These are phyloP conservation scores for Draba incana DNA, from an alignment of 345 rosid genomes.

Conservation along the genomic window DNA sequence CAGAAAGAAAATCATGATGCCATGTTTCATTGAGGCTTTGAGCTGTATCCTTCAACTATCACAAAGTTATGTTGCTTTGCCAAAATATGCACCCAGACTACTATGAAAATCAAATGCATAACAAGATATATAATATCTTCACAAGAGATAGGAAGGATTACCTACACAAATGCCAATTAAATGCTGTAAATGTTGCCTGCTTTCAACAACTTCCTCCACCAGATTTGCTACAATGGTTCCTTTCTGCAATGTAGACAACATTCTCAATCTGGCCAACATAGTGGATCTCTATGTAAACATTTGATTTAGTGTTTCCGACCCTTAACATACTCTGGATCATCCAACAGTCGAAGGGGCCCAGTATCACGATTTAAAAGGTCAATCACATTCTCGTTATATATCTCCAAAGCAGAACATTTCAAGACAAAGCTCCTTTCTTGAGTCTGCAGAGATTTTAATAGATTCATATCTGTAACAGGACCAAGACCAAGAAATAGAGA, in stretches of 20 bases:
- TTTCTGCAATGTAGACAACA: slow-evolving; percentile 55
- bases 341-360: slow-evolving; percentile 85
- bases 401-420: slow-evolving; percentile 89
- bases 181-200: slow-evolving; percentile 74
- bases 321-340: slow-evolving; percentile 83
- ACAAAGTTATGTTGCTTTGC: slow-evolving; percentile 11
- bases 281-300: slow-evolving; percentile 16
- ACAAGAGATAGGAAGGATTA: slow-evolving; percentile 33
- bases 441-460: slow-evolving; percentile 48
- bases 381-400: slow-evolving; percentile 84
- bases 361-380: slow-evolving; percentile 85
- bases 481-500: slow-evolving; percentile 5
- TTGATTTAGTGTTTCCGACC: slow-evolving; percentile 23
- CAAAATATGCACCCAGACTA: slow-evolving; percentile 8
- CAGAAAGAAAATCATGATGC: slow-evolving; percentile 17
- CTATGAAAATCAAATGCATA: slow-evolving; percentile 2
- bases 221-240: slow-evolving; percentile 87
- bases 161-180: slow-evolving; percentile 90
- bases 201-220: slow-evolving; percentile 76
- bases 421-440: slow-evolving; percentile 71
- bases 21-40: slow-evolving; percentile 13
- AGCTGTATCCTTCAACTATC: slow-evolving; percentile 12
- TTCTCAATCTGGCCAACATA: slow-evolving; percentile 15
- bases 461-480: slow-evolving; percentile 13
- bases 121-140: neutral